Percentiles rank a stretch among this genome's conserved stretches.
phyloP scores from a whole-genome alignment of 371 early-diverging fungal species.

The Circinella minor region DNA sequence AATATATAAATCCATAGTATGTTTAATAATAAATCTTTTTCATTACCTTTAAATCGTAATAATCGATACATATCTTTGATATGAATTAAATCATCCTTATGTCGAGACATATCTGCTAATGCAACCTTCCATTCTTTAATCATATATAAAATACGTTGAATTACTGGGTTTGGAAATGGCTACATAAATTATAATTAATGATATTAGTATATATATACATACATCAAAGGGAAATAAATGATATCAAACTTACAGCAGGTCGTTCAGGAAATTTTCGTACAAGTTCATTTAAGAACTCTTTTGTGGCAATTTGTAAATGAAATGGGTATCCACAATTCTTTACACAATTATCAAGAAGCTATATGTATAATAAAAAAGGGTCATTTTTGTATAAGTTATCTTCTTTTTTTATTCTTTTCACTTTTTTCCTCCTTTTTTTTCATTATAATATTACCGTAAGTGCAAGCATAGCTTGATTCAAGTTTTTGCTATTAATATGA shows the following conservation, averaged over 20 bases:
- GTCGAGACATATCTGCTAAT: constrained; percentile 82
- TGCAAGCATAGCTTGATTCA: constrained; percentile 77
- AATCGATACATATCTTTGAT: constrained; percentile 95
- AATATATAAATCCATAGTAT: no score
- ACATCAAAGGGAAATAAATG: neutral
- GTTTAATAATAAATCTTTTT: neutral
- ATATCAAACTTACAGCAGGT: constrained; percentile 51
- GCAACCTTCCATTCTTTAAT: constrained; percentile 95
- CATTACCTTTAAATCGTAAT: constrained; percentile 78
- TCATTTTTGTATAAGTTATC: neutral
- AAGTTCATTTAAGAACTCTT: constrained; percentile 96
- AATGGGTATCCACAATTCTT: constrained; percentile 98
- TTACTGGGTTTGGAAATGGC: constrained; percentile 67
- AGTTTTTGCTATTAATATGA: constrained; percentile 77
- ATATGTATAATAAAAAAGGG: neutral
- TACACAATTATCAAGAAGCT: constrained; percentile 94
- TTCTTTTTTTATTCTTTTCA: neutral
- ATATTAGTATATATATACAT: neutral
- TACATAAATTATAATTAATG: neutral
- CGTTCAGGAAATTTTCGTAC: constrained; percentile 94
- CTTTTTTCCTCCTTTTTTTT: neutral
- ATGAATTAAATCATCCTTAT: constrained; percentile 90
- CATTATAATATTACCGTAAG: constrained; percentile 59
- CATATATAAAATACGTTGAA: constrained; percentile 87
- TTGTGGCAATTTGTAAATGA: constrained; percentile 92